phyloP scores from a whole-genome alignment of 1,139 yeast genomes.

The Pichia sp. region DNA sequence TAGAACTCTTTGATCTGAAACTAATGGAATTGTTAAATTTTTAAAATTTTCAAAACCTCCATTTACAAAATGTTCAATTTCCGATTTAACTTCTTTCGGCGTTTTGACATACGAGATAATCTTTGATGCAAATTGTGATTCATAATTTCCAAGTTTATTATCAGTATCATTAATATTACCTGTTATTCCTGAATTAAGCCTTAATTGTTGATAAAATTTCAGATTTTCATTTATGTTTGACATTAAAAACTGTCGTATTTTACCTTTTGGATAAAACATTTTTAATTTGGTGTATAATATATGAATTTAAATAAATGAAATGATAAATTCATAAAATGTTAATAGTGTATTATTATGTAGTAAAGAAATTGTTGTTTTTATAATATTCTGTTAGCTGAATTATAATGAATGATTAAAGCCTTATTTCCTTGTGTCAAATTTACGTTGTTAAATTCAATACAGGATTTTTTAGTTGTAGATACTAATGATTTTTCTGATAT shows the following conservation, averaged over 20 bases:
- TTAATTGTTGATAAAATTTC: not conserved
- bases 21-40: not conserved
- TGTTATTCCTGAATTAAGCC: not conserved
- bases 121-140: not conserved
- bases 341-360: not conserved
- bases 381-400: not conserved
- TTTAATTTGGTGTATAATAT: not conserved
- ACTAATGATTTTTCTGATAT: not conserved
- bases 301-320: not conserved
- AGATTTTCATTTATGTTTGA: not conserved
- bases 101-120: constrained; percentile 3
- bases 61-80: constrained; percentile 3
- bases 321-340: not conserved
- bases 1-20: not conserved
- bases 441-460: not conserved
- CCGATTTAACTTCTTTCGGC: not conserved
- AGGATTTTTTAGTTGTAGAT: not conserved
- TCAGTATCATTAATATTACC: not conserved
- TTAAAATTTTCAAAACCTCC: constrained; percentile 3
- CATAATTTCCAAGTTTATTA: not conserved
- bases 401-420: not conserved
- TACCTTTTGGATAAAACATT: constrained; percentile 2
- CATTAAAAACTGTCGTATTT: not conserved
- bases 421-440: not conserved
- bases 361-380: not conserved